Evolutionary conservation across 176 grass and related monocot genomes (phyloP), one percentile per base, ranked within the genome.

Genomic region (Cymbopogon citratus): DNA sequence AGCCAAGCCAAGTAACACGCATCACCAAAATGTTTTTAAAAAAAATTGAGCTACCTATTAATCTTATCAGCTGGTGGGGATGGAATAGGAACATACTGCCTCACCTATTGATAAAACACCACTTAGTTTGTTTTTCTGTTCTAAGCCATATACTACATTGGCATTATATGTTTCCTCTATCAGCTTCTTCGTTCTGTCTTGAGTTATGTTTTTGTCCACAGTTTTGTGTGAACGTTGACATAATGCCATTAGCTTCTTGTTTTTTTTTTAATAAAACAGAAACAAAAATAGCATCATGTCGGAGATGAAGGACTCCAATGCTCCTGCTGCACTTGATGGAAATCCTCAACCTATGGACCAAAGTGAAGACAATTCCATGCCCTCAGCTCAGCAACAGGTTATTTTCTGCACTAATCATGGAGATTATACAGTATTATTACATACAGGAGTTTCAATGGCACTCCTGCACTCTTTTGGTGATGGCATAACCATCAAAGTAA

Each of bases 301-400:
- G 0, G 85, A 81, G 13, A 81, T 21, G n/a, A 83, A 91, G 72
- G 81, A 84, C 28, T 41, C 77, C 60, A 73, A 81, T 68, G 56
- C n/a, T 1, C 65, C 43, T 48, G 66, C 45, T 82, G 66, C 49
- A 36, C 36, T 56, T 36, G 73, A 66, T 66, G 84, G 61, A 27
- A 90, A 86, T 26, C 51, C 79, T 54, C 80, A 91, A 43, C 89
- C 66, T 80, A 88, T 87, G 91, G 91, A 94, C 65, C 91, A 89
- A 72, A 86, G 62, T 45, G 73, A 57, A 71, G 78, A 84, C 25
- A 89, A 68, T 70, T 34, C 87, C 75, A 94, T 97, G 95, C 90
- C 92, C 34, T 92, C 95, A 24, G 76, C 92, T 56, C 86, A 97
- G 78, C 83, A 84, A 59, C 87, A 97, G 95, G 95, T 94, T 75